Evolutionary conservation across 768 basidiomycete species (phyloP).

Genomic region (Hydnum rufescens): DNA sequence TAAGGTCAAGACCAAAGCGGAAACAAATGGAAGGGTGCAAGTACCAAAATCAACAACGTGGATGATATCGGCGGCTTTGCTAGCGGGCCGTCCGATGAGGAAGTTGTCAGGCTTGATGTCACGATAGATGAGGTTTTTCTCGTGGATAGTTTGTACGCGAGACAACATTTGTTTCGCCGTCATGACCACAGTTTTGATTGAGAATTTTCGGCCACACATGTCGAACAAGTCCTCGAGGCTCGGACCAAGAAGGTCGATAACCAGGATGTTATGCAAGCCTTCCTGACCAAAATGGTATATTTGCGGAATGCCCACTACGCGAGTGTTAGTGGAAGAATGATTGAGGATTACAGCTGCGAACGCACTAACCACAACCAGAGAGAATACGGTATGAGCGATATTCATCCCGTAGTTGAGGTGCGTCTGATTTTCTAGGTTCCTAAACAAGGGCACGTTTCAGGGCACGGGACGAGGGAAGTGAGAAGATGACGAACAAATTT

Average conservation of each 20-base stretch:
- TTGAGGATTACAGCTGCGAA: neutral
- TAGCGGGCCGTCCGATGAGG: constrained; percentile 81
- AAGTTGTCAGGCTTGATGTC: constrained; percentile 99
- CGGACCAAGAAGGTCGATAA: constrained; percentile 93
- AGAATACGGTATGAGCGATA: constrained; percentile 92
- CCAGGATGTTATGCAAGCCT: constrained; percentile 90
- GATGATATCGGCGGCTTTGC: constrained; percentile 73
- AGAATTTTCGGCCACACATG: constrained; percentile 96
- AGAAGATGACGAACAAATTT: constrained; percentile 69
- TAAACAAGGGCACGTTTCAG: constrained; percentile 2
- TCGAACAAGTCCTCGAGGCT: constrained; percentile 96
- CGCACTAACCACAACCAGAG: constrained; percentile 64
- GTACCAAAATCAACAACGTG: constrained; percentile 19
- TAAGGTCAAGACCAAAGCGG: constrained; percentile 11
- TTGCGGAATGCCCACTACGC: constrained; percentile 83
- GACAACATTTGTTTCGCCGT: constrained; percentile 91
- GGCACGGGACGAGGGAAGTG: constrained; percentile 8
- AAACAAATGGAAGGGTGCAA: neutral
- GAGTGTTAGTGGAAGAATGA: constrained; percentile 4
- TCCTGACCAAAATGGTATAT: constrained; percentile 99
- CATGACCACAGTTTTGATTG: constrained; percentile 97
- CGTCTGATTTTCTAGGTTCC: constrained; percentile 46
- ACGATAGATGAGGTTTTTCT: constrained; percentile 91
- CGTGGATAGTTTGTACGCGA: constrained; percentile 92
- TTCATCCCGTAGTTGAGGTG: constrained; percentile 94